These are phyloP conservation scores for Neophaeococcomyces aloes DNA, from an alignment of 2,329 filamentous ascomycete genomes.

Conservation along the genomic window DNA sequence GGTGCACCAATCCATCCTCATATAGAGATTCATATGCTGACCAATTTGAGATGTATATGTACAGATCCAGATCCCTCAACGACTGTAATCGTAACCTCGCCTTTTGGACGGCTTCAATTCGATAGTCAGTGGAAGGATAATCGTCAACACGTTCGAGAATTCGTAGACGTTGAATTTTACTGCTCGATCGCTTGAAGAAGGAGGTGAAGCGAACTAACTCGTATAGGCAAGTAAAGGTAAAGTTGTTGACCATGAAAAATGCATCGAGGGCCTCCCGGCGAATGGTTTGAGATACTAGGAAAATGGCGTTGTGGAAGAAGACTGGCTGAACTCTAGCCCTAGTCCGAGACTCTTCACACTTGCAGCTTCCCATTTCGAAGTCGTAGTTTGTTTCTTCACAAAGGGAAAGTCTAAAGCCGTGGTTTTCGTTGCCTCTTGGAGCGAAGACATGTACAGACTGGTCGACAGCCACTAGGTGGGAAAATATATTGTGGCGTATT, in stretches of 20 bases:
- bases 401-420: conserved; percentile 6
- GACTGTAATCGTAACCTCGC: background rate
- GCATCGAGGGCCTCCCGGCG: conserved; percentile 8
- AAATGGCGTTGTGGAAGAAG: conserved; percentile 6
- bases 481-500: conserved; percentile 2
- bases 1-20: conserved; percentile 2
- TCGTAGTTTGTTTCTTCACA: conserved; percentile 5
- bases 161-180: conserved; percentile 5
- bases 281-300: conserved; percentile 4
- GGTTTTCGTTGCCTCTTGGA: conserved; percentile 4
- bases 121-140: background rate
- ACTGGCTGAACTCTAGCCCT: background rate
- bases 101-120: background rate
- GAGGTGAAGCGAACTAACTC: conserved; percentile 4
- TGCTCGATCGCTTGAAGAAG: background rate
- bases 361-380: conserved; percentile 1
- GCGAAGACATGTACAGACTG: conserved; percentile 7
- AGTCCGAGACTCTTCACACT: background rate
- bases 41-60: conserved; percentile 2
- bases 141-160: conserved; percentile 6
- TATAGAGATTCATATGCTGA: conserved; percentile 4
- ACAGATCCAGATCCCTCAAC: conserved; percentile 2
- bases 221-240: conserved; percentile 8
- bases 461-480: conserved; percentile 1
- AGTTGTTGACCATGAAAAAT: conserved; percentile 6